Evolutionary conservation across 768 basidiomycete species (phyloP), one percentile per base, ranked within the genome.

Genomic region (Pluteus cervinus): DNA sequence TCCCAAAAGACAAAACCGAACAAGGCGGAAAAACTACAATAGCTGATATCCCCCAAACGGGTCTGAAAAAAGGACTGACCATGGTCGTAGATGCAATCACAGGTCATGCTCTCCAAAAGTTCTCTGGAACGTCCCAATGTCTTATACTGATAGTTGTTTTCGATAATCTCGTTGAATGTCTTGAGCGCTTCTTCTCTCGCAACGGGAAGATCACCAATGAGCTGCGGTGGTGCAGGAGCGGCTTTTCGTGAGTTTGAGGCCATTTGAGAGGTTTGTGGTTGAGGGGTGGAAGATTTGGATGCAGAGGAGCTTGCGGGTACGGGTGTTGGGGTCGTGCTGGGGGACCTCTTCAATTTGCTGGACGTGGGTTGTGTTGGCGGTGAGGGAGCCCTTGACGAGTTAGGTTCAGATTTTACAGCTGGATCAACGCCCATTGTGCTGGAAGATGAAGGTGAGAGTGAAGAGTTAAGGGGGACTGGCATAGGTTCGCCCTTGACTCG

Each of bases 101-200:
- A 99, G 16, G 81, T 78, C 84, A 92, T 89, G 61, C 88, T 86
- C 66, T 98, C 96, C 52, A 85, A 73, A 37, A 81, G 73, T 63
- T 94, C 89, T 53, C 84, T 79, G 37, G 86, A 88, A 50, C 78
- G 75, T n/a, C 94, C 94, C 39, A 97, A 65, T 21, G 80, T 73
- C 56, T 79, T 81, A 61, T 81, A 81, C 68, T 94, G 90, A 57
- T 96, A 96, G 51, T 79, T 80, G 58, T 91, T 94, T 53, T 66
- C 73, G 43, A 60, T 48, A 51, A 97, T 79, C 61, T 86, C 76
- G 45, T 60, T 63, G 56, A 94, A 97, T 7, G 75, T 81, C 46
- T 61, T 65, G 43, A 81, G 58, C 28, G 92, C 93, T 11, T 69
- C 78, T 37, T 76, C 66, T 50, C 83, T 78, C 21, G 90, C 91